Evolutionary conservation across 441 rosid species (phyloP).

Genomic region (Breynia disticha): DNA sequence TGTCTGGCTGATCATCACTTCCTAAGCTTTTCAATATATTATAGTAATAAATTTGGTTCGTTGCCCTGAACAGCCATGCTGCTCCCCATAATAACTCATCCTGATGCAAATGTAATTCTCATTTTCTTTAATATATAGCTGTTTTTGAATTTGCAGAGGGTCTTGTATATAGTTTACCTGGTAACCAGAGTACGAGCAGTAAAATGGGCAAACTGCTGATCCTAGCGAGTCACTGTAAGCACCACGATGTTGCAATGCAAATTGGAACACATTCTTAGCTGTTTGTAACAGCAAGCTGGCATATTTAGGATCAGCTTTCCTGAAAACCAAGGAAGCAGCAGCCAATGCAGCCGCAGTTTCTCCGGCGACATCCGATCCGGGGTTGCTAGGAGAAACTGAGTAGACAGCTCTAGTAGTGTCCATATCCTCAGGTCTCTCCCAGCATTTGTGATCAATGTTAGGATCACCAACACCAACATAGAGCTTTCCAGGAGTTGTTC

Average conservation of each 20-base stretch:
- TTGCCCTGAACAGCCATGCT: conserved; percentile 81
- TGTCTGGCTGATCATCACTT: conserved; percentile 55
- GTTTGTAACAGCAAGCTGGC: conserved; percentile 44
- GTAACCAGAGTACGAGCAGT: conserved; percentile 88
- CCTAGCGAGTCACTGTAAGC: conserved; percentile 79
- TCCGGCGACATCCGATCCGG: conserved; percentile 75
- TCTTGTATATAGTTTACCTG: conserved; percentile 33
- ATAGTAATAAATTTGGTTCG: conserved; percentile 48
- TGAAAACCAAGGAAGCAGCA: conserved; percentile 59
- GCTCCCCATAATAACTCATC: conserved; percentile 83
- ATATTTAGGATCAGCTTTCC: conserved; percentile 45
- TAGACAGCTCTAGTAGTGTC: conserved; percentile 54
- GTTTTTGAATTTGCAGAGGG: neutral
- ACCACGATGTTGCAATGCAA: conserved; percentile 67
- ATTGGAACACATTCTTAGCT: conserved; percentile 58
- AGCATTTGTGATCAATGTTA: conserved; percentile 54
- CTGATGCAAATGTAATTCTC: conserved; percentile 15
- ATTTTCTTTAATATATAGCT: too few species aligned
- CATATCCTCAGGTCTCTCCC: conserved; percentile 92
- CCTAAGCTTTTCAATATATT: conserved; percentile 43
- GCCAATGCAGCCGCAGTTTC: conserved; percentile 76
- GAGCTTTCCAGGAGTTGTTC: conserved; percentile 52
- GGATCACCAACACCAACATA: conserved; percentile 84
- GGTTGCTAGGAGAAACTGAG: conserved; percentile 41
- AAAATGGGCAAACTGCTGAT: conserved; percentile 69